Conservation (phyloP, 2,329 filamentous ascomycete species). For the Neonectria magnoliae region DNA sequence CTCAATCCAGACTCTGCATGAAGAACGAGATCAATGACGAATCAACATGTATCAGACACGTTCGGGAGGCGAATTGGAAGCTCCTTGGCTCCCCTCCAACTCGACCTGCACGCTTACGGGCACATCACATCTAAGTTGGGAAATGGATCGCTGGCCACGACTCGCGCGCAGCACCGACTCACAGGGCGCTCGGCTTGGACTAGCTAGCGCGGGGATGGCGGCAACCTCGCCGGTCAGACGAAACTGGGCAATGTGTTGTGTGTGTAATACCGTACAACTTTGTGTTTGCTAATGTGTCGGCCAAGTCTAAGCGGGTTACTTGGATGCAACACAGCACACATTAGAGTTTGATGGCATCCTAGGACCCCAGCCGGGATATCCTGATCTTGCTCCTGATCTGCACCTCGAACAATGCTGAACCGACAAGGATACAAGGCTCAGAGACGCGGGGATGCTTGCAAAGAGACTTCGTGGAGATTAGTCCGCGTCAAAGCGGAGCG, state of each 20-base stretch:
- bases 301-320: not conserved
- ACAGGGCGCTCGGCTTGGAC: not conserved
- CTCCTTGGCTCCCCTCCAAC: too few species aligned
- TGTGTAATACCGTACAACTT: not conserved
- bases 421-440: not conserved
- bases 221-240: too few species aligned
- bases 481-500: not conserved
- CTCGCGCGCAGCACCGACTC: slow-evolving; percentile 1
- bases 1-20: not conserved
- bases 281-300: too few species aligned
- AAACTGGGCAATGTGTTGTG: not conserved
- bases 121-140: not conserved
- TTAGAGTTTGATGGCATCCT: slow-evolving; percentile 3
- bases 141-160: slow-evolving; percentile 15
- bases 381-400: slow-evolving; percentile 1
- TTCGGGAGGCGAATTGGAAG: not conserved
- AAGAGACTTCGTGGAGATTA: not conserved
- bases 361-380: slow-evolving; percentile 1
- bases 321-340: not conserved
- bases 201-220: not conserved
- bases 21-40: not conserved
- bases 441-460: not conserved
- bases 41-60: not conserved
- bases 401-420: not conserved
- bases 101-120: not conserved